A percentile compares a stretch with the other conserved stretches of the same genome.
phyloP scores from a whole-genome alignment of 805 yeast species.

The Metschnikowia anglica region DNA sequence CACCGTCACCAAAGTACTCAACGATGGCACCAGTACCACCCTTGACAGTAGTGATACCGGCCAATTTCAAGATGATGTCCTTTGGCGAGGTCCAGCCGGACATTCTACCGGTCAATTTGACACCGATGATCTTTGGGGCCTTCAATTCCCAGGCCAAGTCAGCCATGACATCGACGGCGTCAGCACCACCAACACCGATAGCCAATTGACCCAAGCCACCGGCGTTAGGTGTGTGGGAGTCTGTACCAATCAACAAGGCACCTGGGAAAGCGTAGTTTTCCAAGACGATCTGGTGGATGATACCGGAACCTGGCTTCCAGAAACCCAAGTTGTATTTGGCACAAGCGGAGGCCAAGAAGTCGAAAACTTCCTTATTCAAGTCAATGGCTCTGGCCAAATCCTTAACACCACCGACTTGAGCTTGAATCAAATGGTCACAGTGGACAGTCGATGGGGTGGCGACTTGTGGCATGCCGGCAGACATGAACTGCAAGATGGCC shows the following conservation, averaged over 20 bases:
- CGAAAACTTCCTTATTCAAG: conserved; percentile 90
- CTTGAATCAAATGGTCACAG: conserved; percentile 97
- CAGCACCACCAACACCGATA: conserved; percentile 99
- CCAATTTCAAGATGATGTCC: conserved; percentile 89
- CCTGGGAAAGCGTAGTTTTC: conserved; percentile 99
- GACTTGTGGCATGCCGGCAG: conserved; percentile 87
- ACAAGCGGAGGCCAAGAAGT: conserved; percentile 85
- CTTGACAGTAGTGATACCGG: conserved; percentile 92
- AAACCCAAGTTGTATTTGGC: conserved; percentile 95
- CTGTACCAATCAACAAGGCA: conserved; percentile 93
- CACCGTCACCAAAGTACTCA: conserved; percentile 96
- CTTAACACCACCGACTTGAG: conserved; percentile 83
- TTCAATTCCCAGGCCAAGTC: conserved; percentile 95
- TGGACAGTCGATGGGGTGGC: conserved; percentile 96
- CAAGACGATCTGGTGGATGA: conserved; percentile 92
- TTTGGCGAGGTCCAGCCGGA: conserved; percentile 97
- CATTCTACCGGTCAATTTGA: conserved; percentile 87
- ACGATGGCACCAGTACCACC: conserved; percentile 98
- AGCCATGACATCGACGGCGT: conserved; percentile 96
- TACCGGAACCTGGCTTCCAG: conserved; percentile 99
- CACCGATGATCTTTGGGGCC: conserved; percentile 95
- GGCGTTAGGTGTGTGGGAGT: conserved; percentile 97
- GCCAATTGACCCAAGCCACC: conserved; percentile 98
- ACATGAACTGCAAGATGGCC: conserved; percentile 96
- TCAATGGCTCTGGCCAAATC: conserved; percentile 86